phyloP scores from a whole-genome alignment of 2,329 filamentous ascomycete genomes.

The Talaromyces sp. region DNA sequence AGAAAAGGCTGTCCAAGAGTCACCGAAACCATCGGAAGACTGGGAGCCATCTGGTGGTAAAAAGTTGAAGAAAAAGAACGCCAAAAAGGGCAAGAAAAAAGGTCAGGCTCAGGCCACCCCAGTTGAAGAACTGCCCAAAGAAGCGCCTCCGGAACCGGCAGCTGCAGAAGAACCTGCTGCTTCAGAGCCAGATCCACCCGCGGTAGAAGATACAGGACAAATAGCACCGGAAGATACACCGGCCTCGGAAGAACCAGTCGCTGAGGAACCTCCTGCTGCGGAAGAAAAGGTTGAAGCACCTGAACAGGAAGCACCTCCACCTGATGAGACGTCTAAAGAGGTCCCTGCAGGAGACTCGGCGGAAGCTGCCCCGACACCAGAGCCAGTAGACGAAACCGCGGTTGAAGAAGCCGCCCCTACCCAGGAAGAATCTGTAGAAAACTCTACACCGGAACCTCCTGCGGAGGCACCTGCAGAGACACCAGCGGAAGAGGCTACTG shows the following conservation, averaged over 20 bases:
- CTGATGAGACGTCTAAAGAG: conserved; percentile 23
- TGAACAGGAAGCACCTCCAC: conserved; percentile 19
- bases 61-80: conserved; percentile 17
- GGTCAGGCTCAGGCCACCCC: neutral
- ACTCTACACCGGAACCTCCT: neutral
- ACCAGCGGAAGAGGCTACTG: neutral
- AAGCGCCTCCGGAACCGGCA: conserved; percentile 22
- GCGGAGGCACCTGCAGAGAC: neutral
- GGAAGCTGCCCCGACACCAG: neutral
- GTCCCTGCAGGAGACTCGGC: conserved; percentile 16
- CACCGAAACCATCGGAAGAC: neutral
- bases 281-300: conserved; percentile 24
- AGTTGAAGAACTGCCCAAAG: conserved; percentile 17
- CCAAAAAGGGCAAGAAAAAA: conserved; percentile 16
- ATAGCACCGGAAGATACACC: conserved; percentile 21
- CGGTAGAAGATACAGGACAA: conserved; percentile 24
- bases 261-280: conserved; percentile 22
- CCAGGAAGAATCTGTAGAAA: conserved; percentile 5
- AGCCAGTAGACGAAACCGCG: neutral
- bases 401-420: conserved; percentile 14
- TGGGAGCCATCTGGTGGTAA: conserved; percentile 2
- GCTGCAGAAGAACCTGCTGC: conserved; percentile 10
- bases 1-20: conserved; percentile 22
- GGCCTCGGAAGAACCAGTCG: conserved; percentile 18
- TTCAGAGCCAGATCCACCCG: conserved; percentile 23